Conservation (phyloP, 768 basidiomycete species). For the Naganishia friedmannii region DNA sequence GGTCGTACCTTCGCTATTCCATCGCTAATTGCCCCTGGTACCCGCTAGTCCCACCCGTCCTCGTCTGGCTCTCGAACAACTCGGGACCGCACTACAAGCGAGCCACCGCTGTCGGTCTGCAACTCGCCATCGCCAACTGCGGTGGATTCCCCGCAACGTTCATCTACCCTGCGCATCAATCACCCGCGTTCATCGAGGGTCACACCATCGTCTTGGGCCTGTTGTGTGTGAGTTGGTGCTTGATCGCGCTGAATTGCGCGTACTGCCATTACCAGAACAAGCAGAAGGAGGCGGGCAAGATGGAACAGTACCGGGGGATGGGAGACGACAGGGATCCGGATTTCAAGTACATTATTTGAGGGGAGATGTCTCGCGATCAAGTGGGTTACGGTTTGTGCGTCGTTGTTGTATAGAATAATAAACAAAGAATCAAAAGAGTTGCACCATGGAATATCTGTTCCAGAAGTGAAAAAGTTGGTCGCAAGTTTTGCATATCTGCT, state of each 20-base stretch:
- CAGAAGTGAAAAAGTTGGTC: too few relatives aligned
- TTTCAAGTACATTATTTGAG: constrained; percentile 40
- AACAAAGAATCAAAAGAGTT: too few relatives aligned
- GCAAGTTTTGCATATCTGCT: too few relatives aligned
- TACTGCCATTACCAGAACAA: constrained; percentile 34
- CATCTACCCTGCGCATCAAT: constrained; percentile 34
- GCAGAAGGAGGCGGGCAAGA: constrained; percentile 37
- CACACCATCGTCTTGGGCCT: constrained; percentile 41
- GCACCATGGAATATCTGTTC: too few relatives aligned
- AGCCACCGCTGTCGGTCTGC: constrained; percentile 40
- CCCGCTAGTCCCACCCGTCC: constrained; percentile 36
- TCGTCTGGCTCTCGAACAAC: constrained; percentile 43
- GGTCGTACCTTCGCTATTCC: too few relatives aligned
- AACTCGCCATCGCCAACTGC: constrained; percentile 42
- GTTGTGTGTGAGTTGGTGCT: constrained; percentile 35
- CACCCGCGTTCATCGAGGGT: constrained; percentile 34
- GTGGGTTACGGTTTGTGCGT: too few relatives aligned
- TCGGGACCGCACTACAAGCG: constrained; percentile 34
- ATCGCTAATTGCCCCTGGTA: neutral
- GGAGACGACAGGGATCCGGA: constrained; percentile 41
- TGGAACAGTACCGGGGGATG: constrained; percentile 36
- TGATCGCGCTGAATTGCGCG: constrained; percentile 37
- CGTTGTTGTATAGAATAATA: too few relatives aligned
- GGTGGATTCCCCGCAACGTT: constrained; percentile 40
- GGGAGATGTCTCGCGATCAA: too few relatives aligned